These are phyloP conservation scores for Talaromyces sp. DNA, from an alignment of 2,329 filamentous ascomycete genomes.

Conservation along the genomic window DNA sequence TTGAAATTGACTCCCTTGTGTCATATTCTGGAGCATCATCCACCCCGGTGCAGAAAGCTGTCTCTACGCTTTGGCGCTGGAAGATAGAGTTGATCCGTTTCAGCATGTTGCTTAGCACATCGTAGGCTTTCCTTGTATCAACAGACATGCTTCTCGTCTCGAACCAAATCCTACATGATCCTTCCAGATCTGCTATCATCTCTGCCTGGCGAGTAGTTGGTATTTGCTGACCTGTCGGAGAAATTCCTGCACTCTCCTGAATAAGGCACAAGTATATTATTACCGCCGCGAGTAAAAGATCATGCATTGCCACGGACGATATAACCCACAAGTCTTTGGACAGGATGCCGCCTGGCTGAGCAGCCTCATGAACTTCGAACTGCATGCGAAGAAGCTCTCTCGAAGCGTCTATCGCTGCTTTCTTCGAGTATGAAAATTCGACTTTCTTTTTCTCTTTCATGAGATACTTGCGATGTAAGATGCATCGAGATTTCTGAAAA, in stretches of 20 bases:
- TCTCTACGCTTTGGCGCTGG: neutral
- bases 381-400: conserved; percentile 3
- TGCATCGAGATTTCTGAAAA: conserved; percentile 6
- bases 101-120: neutral
- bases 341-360: conserved; percentile 1
- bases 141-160: conserved; percentile 1
- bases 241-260: neutral
- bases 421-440: conserved; percentile 1
- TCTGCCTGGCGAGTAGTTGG: neutral
- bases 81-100: neutral
- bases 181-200: neutral
- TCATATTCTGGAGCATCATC: neutral
- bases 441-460: neutral
- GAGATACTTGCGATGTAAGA: conserved; percentile 4
- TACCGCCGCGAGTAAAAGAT: conserved; percentile 1
- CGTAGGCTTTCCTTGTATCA: neutral
- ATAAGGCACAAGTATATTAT: neutral
- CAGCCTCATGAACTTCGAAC: conserved; percentile 1
- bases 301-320: conserved; percentile 3
- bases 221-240: neutral
- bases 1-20: too few relatives aligned
- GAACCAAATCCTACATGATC: conserved; percentile 2
- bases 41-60: neutral
- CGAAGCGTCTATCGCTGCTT: conserved; percentile 1
- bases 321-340: conserved; percentile 3